Conservation (phyloP, 2,329 filamentous ascomycete species). For the Fusarium miscanthi region DNA sequence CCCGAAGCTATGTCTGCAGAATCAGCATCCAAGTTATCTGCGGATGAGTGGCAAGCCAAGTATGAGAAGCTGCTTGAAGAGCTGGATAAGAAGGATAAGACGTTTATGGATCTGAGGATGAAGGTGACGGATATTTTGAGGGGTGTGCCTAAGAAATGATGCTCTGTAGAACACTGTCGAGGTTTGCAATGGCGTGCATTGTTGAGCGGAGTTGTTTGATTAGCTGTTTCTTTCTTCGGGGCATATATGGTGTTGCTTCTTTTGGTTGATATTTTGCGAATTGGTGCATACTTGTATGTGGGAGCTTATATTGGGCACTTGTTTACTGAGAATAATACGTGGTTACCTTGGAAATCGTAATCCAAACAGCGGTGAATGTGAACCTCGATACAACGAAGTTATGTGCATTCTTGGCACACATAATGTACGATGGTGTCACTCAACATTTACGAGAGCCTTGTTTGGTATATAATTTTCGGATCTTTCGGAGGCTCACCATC, state of each 20-base stretch:
- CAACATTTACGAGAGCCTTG: not conserved
- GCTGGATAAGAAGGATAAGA: constrained; percentile 68
- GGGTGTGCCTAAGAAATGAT: constrained; percentile 33
- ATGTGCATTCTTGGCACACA: not conserved
- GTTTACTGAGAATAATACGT: not conserved
- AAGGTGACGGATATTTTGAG: constrained; percentile 55
- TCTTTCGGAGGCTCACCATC: constrained; percentile 12
- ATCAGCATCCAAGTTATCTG: constrained; percentile 40
- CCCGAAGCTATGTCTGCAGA: constrained; percentile 29
- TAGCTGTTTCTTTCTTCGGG: not conserved
- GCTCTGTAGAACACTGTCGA: constrained; percentile 11
- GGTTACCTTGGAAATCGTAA: not conserved
- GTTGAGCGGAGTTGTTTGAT: not conserved
- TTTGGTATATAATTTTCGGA: constrained; percentile 12
- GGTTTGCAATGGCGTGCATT: not conserved
- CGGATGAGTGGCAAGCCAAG: constrained; percentile 62
- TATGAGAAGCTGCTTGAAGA: constrained; percentile 69
- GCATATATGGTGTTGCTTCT: constrained; percentile 3
- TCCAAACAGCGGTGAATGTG: constrained; percentile 6
- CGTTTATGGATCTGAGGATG: constrained; percentile 57
- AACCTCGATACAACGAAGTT: not conserved
- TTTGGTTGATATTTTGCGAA: not conserved
- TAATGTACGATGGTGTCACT: not conserved
- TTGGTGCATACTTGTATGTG: not conserved
- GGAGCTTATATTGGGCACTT: not conserved